Evolutionary conservation across 164 flowering plant genomes (phyloP).

Genomic region (Chimonanthus salicifolius): DNA sequence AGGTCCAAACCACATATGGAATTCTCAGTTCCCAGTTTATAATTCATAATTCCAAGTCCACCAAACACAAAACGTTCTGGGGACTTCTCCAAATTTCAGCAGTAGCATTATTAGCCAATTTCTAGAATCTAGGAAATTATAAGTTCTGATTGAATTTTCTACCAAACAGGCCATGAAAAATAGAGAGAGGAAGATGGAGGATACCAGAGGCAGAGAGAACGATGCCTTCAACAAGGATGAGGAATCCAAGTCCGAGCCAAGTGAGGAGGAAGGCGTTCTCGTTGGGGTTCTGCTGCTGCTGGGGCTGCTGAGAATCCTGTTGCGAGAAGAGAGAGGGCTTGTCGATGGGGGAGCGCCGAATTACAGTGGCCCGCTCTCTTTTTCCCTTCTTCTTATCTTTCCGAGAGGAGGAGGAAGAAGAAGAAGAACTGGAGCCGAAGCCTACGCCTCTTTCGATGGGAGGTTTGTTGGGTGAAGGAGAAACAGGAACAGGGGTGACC

Average conservation of each 20-base stretch:
- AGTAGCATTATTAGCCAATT: too few species aligned
- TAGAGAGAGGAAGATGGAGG: neutral
- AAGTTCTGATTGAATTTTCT: neutral
- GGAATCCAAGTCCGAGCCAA: slow-evolving; percentile 71
- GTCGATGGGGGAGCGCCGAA: slow-evolving; percentile 62
- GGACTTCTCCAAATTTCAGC: too few species aligned
- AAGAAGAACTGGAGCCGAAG: slow-evolving; percentile 60
- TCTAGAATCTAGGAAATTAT: neutral
- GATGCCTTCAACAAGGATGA: slow-evolving; percentile 70
- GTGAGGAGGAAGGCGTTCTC: slow-evolving; percentile 77
- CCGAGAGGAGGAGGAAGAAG: slow-evolving; percentile 18
- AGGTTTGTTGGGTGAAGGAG: slow-evolving; percentile 16
- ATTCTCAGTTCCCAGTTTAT: too few species aligned
- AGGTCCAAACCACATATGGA: too few species aligned
- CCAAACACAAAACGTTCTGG: too few species aligned
- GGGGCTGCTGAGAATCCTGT: neutral
- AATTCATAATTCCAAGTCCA: too few species aligned
- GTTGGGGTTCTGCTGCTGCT: slow-evolving; percentile 33
- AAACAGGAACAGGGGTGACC: neutral
- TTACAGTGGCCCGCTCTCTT: slow-evolving; percentile 43
- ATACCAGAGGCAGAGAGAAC: slow-evolving; percentile 74
- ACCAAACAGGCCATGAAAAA: neutral
- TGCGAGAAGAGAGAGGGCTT: slow-evolving; percentile 41
- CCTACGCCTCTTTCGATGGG: slow-evolving; percentile 30
- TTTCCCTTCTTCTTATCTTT: slow-evolving; percentile 33